phyloP scores from a whole-genome alignment of 2,329 filamentous ascomycete genomes.

The Mycocentrospora acerina region DNA sequence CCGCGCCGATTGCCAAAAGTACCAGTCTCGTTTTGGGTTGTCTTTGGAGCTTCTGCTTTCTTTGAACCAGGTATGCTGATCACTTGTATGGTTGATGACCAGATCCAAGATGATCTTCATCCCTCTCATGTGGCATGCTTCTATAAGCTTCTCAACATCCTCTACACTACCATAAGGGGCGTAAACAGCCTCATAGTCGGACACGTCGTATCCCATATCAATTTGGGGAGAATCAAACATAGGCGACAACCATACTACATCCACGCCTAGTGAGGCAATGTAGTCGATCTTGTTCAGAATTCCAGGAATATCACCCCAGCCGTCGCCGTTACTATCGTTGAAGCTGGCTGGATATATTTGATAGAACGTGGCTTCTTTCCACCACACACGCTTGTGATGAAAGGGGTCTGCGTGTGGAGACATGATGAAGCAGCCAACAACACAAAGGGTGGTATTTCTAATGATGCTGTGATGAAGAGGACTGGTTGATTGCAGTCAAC shows the following conservation, averaged over 20 bases:
- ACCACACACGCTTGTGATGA: constrained; percentile 41
- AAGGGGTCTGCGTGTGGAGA: constrained; percentile 23
- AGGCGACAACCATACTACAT: constrained; percentile 68
- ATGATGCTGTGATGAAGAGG: background rate
- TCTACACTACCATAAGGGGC: constrained; percentile 65
- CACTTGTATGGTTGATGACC: constrained; percentile 76
- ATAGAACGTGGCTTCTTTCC: constrained; percentile 50
- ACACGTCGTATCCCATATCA: constrained; percentile 72
- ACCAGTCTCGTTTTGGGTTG: constrained; percentile 70
- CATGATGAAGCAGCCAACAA: constrained; percentile 15
- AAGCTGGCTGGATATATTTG: constrained; percentile 50
- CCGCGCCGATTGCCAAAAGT: constrained; percentile 64
- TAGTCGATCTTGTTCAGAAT: constrained; percentile 65
- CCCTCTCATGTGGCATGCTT: constrained; percentile 60
- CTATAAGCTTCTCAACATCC: constrained; percentile 65
- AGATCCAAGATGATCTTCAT: constrained; percentile 75
- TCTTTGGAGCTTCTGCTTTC: constrained; percentile 63
- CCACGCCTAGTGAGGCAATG: constrained; percentile 55
- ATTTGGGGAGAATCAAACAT: constrained; percentile 65
- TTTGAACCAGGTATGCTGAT: constrained; percentile 71
- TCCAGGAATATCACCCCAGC: constrained; percentile 64
- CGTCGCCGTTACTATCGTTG: constrained; percentile 58
- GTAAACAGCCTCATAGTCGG: constrained; percentile 67
- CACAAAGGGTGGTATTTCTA: background rate
- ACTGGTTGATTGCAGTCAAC: too few relatives aligned